These are phyloP conservation scores for Avena eriantha DNA, from an alignment of 176 grass and related monocot genomes.

Conservation along the genomic window DNA sequence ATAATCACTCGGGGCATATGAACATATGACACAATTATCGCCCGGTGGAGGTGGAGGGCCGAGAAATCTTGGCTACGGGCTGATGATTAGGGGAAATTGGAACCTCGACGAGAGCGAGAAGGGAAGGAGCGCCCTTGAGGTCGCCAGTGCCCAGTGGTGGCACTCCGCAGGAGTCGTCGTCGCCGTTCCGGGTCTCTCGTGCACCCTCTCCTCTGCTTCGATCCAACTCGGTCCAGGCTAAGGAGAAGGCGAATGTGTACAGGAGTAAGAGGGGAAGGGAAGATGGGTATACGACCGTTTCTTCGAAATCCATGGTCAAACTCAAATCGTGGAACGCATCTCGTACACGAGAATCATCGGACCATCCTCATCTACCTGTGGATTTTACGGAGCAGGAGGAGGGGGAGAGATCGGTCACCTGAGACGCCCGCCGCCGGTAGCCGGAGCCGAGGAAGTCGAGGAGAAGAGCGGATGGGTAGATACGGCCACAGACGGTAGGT, in stretches of 20 bases:
- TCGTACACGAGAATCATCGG: background rate
- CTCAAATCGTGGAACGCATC: constrained; percentile 2
- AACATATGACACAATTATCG: background rate
- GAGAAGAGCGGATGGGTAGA: background rate
- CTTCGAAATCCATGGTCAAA: constrained; percentile 7
- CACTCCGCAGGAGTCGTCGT: background rate
- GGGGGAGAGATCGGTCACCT: constrained; percentile 9
- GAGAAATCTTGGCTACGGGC: background rate
- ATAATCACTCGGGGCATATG: background rate
- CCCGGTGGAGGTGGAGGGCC: background rate
- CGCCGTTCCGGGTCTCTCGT: background rate
- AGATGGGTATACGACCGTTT: background rate
- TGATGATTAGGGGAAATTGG: background rate
- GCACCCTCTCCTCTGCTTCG: background rate
- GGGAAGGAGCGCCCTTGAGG: background rate
- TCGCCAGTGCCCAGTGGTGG: background rate
- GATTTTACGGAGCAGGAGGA: background rate
- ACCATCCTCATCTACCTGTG: background rate
- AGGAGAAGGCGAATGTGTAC: background rate
- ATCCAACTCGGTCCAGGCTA: background rate
- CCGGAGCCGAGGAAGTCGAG: constrained; percentile 17
- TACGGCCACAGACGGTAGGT: background rate
- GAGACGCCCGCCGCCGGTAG: constrained; percentile 1
- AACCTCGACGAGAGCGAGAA: background rate
- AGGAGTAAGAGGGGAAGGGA: background rate